Base-by-base conservation (phyloP, 2,329 filamentous ascomycete species). In the Scytalidium sp. region DNA sequence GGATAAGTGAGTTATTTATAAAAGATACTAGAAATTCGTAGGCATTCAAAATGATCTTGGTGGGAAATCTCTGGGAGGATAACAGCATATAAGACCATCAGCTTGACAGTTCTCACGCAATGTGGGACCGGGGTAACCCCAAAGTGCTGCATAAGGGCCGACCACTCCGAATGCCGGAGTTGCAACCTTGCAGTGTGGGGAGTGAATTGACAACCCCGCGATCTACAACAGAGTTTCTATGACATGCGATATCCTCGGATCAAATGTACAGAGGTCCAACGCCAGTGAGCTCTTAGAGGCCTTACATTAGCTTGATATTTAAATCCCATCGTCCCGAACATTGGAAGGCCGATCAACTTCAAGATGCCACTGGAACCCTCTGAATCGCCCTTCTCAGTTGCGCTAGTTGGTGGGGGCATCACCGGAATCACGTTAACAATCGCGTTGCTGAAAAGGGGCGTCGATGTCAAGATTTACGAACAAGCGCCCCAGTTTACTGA, bases 351-450 rank as follows among this genome's bases (percentile, higher is more conserved):
- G 8, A 29, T 29, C 25, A 29, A 29, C 25, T 13, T 29, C 25
- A 29, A 29, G 8, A 29, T 29, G 25, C 25, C 25, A 29, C 25
- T 13, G 7, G 25, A 29, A 29, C 25, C 25, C 25, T 29, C 25
- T 8, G 25, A 13, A 29, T 29, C 25, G 13, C 25, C 25, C 25
- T 29, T 29, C 25, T 29, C 20, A 7, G 23, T 50, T 19, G 56
- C 58, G 20, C 56, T 61, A 5, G 44, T 60, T 25, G 59, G 59
- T 8, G 59, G 57, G n/a, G 59, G 59, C n/a, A 51, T 61, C 20
- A 50, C 43, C 20, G 57, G 59, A 3, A 41, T 60, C 10, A 49
- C 50, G 8, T 46, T 60, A 3, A 50, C 44, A 3, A 48, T 59
- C n/a, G 59, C 50, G 13, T 52, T 61, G 7, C 41, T 45, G 21